Percentiles rank a stretch among this genome's conserved stretches.
Evolutionary conservation across 345 rosid species (phyloP).

Genomic region (Camelina neglecta): DNA sequence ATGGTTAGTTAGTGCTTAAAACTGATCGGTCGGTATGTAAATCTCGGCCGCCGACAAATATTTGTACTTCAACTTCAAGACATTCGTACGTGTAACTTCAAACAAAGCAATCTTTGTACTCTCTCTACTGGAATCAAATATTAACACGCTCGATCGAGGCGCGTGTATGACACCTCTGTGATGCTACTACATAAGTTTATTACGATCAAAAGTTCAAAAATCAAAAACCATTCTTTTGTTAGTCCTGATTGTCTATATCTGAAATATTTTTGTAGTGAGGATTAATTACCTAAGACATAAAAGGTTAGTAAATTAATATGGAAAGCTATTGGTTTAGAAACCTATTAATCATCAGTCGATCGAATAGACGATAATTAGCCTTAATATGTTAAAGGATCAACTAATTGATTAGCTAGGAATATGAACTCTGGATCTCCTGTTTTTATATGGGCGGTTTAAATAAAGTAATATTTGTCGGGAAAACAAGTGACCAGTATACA

Average conservation of each 20-base stretch:
- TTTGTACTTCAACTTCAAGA: constrained; percentile 29
- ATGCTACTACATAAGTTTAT: neutral
- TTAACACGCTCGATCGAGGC: neutral
- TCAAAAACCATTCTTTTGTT: neutral
- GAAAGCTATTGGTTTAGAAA: neutral
- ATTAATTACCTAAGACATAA: neutral
- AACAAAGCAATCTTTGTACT: constrained; percentile 14
- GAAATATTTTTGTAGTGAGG: neutral
- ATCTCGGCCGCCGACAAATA: constrained; percentile 43
- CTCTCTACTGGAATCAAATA: neutral
- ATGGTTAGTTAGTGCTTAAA: constrained; percentile 25
- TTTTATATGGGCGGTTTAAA: neutral
- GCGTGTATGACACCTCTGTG: neutral
- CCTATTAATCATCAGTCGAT: neutral
- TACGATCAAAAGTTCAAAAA: neutral
- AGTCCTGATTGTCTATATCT: neutral
- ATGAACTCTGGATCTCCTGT: neutral
- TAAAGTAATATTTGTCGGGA: constrained; percentile 20
- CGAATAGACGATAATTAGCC: neutral
- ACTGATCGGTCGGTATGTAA: constrained; percentile 23
- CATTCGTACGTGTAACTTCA: constrained; percentile 43
- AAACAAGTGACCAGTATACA: neutral
- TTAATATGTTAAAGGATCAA: neutral
- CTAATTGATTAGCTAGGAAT: neutral
- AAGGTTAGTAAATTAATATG: neutral